phyloP scores from a whole-genome alignment of 768 basidiomycete genomes.

The Pilatotrama ljubarskyi region DNA sequence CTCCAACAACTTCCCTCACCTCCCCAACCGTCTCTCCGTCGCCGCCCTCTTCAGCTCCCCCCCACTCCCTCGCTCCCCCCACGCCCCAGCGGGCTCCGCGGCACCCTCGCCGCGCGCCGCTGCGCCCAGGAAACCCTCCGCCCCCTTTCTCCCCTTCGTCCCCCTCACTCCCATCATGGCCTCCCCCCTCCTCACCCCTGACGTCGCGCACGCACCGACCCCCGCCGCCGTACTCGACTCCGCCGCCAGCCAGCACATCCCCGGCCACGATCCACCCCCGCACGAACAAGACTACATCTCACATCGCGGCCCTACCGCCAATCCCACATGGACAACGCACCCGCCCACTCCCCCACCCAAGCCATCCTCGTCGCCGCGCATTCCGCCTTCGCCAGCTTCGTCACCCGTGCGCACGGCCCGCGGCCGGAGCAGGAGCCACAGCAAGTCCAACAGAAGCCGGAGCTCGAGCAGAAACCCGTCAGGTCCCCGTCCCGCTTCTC shows the following conservation, averaged over 20 bases:
- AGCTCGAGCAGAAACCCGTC: constrained; percentile 26
- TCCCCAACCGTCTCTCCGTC: constrained; percentile 15
- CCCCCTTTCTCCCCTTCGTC: constrained; percentile 23
- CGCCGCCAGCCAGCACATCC: neutral
- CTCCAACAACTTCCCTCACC: constrained; percentile 14
- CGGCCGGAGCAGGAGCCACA: constrained; percentile 10
- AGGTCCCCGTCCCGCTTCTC: constrained; percentile 33
- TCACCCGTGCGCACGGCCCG: constrained; percentile 4
- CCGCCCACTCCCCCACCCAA: constrained; percentile 56
- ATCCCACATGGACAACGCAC: constrained; percentile 59
- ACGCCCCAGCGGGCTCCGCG: neutral
- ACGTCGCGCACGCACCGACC: constrained; percentile 19
- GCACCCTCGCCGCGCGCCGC: constrained; percentile 5
- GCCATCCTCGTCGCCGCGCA: constrained; percentile 34
- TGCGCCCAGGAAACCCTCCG: constrained; percentile 15
- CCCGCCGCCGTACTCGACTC: constrained; percentile 7
- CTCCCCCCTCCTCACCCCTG: constrained; percentile 58
- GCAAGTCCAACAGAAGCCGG: neutral
- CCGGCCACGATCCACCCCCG: neutral
- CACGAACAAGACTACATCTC: constrained; percentile 14
- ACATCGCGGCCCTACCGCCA: constrained; percentile 20
- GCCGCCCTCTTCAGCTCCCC: constrained; percentile 1
- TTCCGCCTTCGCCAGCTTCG: constrained; percentile 27
- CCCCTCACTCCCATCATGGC: constrained; percentile 58
- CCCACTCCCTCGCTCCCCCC: neutral